Evolutionary conservation across 164 flowering plant genomes (phyloP).

Genomic region (Magnolia officinalis): DNA sequence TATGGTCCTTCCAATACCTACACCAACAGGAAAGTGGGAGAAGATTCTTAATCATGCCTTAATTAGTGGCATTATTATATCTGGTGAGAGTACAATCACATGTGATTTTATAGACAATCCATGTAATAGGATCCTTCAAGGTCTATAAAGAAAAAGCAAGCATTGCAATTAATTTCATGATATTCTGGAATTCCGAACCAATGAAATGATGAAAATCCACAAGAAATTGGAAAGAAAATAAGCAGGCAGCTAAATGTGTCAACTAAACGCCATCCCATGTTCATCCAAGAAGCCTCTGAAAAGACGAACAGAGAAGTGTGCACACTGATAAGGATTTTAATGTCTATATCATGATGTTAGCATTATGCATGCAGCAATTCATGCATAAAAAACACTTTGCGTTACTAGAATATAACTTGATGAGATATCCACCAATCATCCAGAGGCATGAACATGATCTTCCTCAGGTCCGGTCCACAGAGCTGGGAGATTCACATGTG

Average conservation of each 20-base stretch:
- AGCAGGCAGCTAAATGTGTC: neutral
- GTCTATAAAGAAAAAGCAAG: neutral
- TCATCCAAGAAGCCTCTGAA: neutral
- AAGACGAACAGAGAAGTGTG: neutral
- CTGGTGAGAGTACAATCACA: neutral
- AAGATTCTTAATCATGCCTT: neutral
- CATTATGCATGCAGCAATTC: too few species aligned
- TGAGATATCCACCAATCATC: too few species aligned
- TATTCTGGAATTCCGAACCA: neutral
- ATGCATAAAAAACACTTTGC: too few species aligned
- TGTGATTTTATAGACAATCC: neutral
- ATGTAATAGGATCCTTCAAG: slow-evolving; percentile 1
- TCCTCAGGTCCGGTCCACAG: too few species aligned
- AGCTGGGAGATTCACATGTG: too few species aligned
- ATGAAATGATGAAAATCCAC: slow-evolving; percentile 1
- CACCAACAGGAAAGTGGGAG: slow-evolving; percentile 8
- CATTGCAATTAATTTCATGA: neutral
- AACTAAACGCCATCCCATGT: neutral
- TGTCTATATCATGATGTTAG: too few species aligned
- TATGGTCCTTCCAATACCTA: slow-evolving; percentile 94
- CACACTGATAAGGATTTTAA: neutral
- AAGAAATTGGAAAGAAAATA: neutral
- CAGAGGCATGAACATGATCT: too few species aligned
- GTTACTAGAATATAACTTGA: too few species aligned
- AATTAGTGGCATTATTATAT: neutral